phyloP scores from a whole-genome alignment of 2,329 filamentous ascomycete species.

The Penicillium aurantiogriseum region DNA sequence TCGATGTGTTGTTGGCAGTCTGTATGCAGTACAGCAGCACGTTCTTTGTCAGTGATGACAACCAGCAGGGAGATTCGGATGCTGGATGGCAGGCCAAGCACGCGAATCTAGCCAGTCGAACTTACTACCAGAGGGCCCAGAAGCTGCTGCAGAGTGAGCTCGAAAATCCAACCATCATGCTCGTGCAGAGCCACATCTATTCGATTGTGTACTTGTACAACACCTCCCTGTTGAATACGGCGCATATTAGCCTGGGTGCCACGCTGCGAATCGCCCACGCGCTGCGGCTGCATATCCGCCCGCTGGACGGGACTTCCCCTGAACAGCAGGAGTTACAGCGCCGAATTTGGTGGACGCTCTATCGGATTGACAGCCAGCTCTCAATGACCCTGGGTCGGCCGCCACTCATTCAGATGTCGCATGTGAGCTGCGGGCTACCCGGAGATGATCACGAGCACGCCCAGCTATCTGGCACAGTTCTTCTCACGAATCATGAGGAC shows the following conservation, averaged over 20 bases:
- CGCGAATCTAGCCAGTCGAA: slow-evolving; percentile 41
- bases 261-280: not conserved
- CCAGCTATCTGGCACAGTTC: not conserved
- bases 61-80: not conserved
- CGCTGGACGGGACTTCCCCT: slow-evolving; percentile 21
- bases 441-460: not conserved
- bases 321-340: slow-evolving; percentile 47
- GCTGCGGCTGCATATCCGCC: not conserved
- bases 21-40: slow-evolving; percentile 1
- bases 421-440: not conserved
- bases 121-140: slow-evolving; percentile 50
- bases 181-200: slow-evolving; percentile 51
- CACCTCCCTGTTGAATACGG: not conserved
- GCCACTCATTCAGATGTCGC: not conserved
- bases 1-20: not conserved
- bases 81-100: not conserved
- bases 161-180: slow-evolving; percentile 49
- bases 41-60: not conserved
- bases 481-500: not conserved
- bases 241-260: not conserved
- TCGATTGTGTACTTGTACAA: not conserved
- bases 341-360: slow-evolving; percentile 55
- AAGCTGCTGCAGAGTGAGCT: slow-evolving; percentile 45
- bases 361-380: slow-evolving; percentile 48
- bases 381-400: slow-evolving; percentile 38